phyloP scores from a whole-genome alignment of 2,329 filamentous ascomycete genomes.

The Celoporthe dispersa region DNA sequence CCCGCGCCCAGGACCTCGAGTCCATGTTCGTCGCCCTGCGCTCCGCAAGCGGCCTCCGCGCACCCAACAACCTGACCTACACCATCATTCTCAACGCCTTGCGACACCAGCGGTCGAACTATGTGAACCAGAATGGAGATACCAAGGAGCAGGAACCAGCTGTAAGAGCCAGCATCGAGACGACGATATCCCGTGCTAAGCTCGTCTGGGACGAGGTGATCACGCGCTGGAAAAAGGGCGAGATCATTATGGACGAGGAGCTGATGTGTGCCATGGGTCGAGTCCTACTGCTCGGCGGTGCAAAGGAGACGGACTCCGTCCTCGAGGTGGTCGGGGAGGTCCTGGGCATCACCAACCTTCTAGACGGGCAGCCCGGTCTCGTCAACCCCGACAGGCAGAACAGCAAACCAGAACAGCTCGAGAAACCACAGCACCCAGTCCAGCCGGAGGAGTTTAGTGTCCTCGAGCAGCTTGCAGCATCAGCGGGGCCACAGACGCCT shows the following conservation, averaged over 20 bases:
- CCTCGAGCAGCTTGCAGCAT: conserved; percentile 14
- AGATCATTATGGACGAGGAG: conserved; percentile 74
- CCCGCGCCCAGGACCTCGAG: conserved; percentile 75
- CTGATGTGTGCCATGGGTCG: conserved; percentile 82
- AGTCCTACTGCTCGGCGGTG: conserved; percentile 69
- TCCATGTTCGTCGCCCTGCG: conserved; percentile 76
- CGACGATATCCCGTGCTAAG: conserved; percentile 68
- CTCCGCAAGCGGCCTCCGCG: conserved; percentile 68
- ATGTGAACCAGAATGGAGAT: conserved; percentile 35
- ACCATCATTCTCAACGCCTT: conserved; percentile 83
- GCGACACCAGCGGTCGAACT: conserved; percentile 49
- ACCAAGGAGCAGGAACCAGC: conserved; percentile 38
- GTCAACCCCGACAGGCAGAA: conserved; percentile 13
- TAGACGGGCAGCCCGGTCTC: conserved; percentile 30
- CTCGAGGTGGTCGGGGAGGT: conserved; percentile 80
- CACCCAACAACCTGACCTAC: conserved; percentile 76
- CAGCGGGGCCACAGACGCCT: neutral
- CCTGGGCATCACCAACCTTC: conserved; percentile 70
- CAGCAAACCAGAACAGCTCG: neutral
- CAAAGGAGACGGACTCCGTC: conserved; percentile 70
- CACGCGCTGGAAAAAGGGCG: conserved; percentile 73
- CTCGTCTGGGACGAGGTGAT: conserved; percentile 82
- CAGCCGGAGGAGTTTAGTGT: neutral
- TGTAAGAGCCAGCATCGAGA: conserved; percentile 40
- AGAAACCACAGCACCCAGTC: neutral